These are phyloP conservation scores for Cladosporium sp. DNA, from an alignment of 2,329 filamentous ascomycete genomes.

Conservation along the genomic window DNA sequence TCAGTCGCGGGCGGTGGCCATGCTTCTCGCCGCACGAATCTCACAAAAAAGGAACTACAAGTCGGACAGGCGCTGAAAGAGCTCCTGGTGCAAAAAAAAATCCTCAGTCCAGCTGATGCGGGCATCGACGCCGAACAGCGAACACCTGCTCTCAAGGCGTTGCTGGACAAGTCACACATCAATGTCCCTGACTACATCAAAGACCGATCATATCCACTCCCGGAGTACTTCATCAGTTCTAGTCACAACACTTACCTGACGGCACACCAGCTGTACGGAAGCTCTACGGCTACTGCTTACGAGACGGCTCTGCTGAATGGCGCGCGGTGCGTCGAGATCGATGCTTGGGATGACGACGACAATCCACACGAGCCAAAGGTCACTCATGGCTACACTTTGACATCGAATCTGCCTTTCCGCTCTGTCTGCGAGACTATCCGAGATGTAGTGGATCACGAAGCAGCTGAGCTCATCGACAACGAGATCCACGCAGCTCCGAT, in stretches of 20 bases:
- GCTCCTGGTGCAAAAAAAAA: constrained; percentile 55
- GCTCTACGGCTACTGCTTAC: constrained; percentile 63
- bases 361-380: constrained; percentile 66
- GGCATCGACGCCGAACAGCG: constrained; percentile 48
- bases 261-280: constrained; percentile 68
- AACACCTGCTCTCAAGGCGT: constrained; percentile 48
- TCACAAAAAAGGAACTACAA: constrained; percentile 55
- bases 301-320: constrained; percentile 62
- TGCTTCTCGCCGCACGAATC: constrained; percentile 49
- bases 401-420: constrained; percentile 66
- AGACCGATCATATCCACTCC: constrained; percentile 61
- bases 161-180: constrained; percentile 61
- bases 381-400: constrained; percentile 68
- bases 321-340: constrained; percentile 71
- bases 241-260: constrained; percentile 73
- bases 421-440: constrained; percentile 66
- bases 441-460: constrained; percentile 61
- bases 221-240: constrained; percentile 71
- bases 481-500: constrained; percentile 57
- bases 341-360: constrained; percentile 68
- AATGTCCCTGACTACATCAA: constrained; percentile 56
- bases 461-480: constrained; percentile 43
- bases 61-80: constrained; percentile 60
- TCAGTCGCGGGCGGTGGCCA: constrained; percentile 62
- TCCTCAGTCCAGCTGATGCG: constrained; percentile 53